Conservation (phyloP, 2,329 filamentous ascomycete species). For the Paracamarosporium sp. region DNA sequence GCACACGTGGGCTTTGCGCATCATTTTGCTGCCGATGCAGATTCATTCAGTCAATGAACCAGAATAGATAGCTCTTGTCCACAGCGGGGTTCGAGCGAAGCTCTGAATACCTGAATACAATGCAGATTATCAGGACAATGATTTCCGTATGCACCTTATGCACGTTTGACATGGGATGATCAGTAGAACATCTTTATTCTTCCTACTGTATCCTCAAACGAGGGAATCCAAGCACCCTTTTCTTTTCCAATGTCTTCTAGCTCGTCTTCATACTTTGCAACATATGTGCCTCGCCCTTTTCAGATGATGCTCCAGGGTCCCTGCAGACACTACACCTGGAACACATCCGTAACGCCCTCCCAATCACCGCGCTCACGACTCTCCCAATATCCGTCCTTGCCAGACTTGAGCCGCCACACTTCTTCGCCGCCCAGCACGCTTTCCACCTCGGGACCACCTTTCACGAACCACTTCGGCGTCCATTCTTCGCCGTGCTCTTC, state of each 20-base stretch:
- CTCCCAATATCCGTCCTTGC: conserved; percentile 94
- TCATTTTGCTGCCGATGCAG: too few species aligned
- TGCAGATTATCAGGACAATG: too few species aligned
- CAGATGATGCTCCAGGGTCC: background rate
- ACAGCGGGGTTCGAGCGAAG: too few species aligned
- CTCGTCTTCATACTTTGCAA: background rate
- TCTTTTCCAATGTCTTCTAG: background rate
- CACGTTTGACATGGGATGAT: too few species aligned
- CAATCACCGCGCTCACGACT: conserved; percentile 74
- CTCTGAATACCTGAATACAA: too few species aligned
- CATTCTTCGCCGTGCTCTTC: conserved; percentile 77
- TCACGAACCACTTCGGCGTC: conserved; percentile 84
- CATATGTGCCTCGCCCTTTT: background rate
- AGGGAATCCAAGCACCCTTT: too few species aligned
- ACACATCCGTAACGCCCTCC: conserved; percentile 64
- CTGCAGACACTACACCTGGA: conserved; percentile 44
- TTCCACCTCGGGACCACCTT: conserved; percentile 54
- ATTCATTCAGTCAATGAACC: too few species aligned
- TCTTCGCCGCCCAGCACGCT: conserved; percentile 49
- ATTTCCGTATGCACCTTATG: too few species aligned
- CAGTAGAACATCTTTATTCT: too few species aligned
- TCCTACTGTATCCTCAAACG: too few species aligned
- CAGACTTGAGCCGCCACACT: conserved; percentile 71
- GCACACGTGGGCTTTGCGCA: background rate
- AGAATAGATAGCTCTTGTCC: too few species aligned